These are phyloP conservation scores for Trichoderma oligosporum DNA, from an alignment of 2,329 filamentous ascomycete genomes.

Conservation along the genomic window DNA sequence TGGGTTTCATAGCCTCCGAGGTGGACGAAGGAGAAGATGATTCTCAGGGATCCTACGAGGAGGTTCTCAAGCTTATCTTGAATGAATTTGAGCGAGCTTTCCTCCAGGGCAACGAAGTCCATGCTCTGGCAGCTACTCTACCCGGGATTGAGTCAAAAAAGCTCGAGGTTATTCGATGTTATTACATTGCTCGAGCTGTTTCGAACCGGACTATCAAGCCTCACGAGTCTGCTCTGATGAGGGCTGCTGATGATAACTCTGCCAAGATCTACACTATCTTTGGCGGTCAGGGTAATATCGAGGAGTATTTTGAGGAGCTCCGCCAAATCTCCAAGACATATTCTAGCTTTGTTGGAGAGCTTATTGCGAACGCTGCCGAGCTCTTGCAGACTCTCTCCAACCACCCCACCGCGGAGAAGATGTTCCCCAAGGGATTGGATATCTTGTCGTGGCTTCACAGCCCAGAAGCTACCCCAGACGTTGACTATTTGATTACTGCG, in stretches of 20 bases:
- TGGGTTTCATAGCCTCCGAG: conserved; percentile 83
- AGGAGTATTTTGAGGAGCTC: conserved; percentile 98
- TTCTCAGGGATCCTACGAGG: conserved; percentile 80
- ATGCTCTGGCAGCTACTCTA: conserved; percentile 78
- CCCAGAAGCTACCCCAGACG: conserved; percentile 83
- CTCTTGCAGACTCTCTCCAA: conserved; percentile 81
- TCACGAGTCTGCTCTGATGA: conserved; percentile 88
- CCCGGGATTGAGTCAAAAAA: conserved; percentile 94
- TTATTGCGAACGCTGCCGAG: conserved; percentile 76
- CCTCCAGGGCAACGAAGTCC: conserved; percentile 92
- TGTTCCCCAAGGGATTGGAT: conserved; percentile 95
- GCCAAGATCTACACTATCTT: conserved; percentile 92
- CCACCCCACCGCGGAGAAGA: conserved; percentile 84
- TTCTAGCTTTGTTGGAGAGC: conserved; percentile 81
- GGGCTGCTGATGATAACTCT: conserved; percentile 78
- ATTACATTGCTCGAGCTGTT: conserved; percentile 84
- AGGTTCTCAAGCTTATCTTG: conserved; percentile 85
- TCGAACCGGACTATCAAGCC: conserved; percentile 82
- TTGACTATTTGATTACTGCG: conserved; percentile 89
- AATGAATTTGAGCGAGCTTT: conserved; percentile 97
- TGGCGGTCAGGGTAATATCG: conserved; percentile 96
- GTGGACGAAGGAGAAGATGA: conserved; percentile 92
- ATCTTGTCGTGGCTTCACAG: conserved; percentile 90
- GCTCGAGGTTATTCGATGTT: conserved; percentile 80
- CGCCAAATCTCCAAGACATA: conserved; percentile 89